These are phyloP conservation scores for Collybiopsis confluens DNA, from an alignment of 768 basidiomycete genomes.

Conservation along the genomic window DNA sequence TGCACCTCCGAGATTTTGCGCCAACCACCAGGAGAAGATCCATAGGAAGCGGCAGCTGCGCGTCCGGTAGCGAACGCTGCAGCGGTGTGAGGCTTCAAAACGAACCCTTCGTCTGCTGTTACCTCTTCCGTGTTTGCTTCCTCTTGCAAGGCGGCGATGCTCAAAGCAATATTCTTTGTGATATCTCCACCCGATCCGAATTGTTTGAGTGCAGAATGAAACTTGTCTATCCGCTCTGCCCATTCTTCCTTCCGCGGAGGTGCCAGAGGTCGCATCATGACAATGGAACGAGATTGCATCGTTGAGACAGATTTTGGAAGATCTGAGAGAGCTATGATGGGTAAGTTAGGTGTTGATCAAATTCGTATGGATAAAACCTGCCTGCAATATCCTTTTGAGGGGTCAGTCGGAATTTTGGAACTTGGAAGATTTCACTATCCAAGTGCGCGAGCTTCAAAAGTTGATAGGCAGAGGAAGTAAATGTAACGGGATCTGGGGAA, in stretches of 20 bases:
- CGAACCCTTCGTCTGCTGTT: neutral
- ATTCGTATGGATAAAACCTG: slow-evolving; percentile 14
- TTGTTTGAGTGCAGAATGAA: slow-evolving; percentile 30
- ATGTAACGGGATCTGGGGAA: slow-evolving; percentile 62
- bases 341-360: neutral
- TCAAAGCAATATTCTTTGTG: slow-evolving; percentile 19
- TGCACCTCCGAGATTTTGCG: slow-evolving; percentile 13
- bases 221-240: slow-evolving; percentile 25
- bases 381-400: slow-evolving; percentile 37
- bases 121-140: neutral
- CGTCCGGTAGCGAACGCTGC: neutral
- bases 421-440: slow-evolving; percentile 68
- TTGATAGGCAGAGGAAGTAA: slow-evolving; percentile 67
- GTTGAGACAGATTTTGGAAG: slow-evolving; percentile 43
- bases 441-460: slow-evolving; percentile 70
- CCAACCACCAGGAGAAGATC: neutral
- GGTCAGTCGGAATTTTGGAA: slow-evolving; percentile 50
- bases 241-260: slow-evolving; percentile 33
- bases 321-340: slow-evolving; percentile 29
- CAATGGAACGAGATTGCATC: slow-evolving; percentile 37
- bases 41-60: neutral
- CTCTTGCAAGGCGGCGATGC: slow-evolving; percentile 26
- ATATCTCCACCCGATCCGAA: slow-evolving; percentile 8
- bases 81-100: neutral
- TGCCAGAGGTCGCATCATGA: slow-evolving; percentile 44